Percentiles rank a stretch among this genome's conserved stretches.
Evolutionary conservation across 805 yeast species (phyloP).

Genomic region (Saccharomycopsis javanensis): DNA sequence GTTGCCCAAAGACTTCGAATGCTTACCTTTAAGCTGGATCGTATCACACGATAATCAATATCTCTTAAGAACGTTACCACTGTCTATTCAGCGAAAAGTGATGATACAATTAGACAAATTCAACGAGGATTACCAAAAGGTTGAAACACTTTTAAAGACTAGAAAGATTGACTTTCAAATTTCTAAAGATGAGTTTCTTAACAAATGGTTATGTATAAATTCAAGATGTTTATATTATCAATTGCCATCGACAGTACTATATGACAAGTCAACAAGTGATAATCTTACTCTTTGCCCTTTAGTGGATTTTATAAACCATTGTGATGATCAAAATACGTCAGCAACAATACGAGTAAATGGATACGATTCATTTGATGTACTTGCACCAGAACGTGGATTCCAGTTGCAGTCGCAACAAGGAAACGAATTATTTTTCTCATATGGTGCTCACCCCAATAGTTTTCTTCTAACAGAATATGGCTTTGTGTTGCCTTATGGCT

Average conservation of each 20-base stretch:
- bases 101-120: conserved; percentile 7
- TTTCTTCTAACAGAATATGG: conserved; percentile 84
- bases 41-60: neutral
- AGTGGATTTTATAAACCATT: conserved; percentile 82
- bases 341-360: conserved; percentile 47
- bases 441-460: conserved; percentile 85
- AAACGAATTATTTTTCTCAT: conserved; percentile 62
- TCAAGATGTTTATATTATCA: conserved; percentile 83
- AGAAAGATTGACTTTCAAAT: neutral
- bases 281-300: conserved; percentile 87
- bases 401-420: conserved; percentile 21
- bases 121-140: conserved; percentile 4
- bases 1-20: conserved; percentile 3
- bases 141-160: neutral
- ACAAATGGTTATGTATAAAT: conserved; percentile 84
- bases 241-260: conserved; percentile 32
- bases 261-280: conserved; percentile 40
- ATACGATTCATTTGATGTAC: conserved; percentile 6
- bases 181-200: conserved; percentile 31
- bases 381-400: conserved; percentile 22
- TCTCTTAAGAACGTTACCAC: neutral
- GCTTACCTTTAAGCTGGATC: neutral
- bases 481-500: conserved; percentile 38
- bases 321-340: conserved; percentile 32
- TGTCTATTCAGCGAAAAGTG: neutral